Conservation (phyloP, 306 rosid genomes). For the Cicer chorassanicum region DNA sequence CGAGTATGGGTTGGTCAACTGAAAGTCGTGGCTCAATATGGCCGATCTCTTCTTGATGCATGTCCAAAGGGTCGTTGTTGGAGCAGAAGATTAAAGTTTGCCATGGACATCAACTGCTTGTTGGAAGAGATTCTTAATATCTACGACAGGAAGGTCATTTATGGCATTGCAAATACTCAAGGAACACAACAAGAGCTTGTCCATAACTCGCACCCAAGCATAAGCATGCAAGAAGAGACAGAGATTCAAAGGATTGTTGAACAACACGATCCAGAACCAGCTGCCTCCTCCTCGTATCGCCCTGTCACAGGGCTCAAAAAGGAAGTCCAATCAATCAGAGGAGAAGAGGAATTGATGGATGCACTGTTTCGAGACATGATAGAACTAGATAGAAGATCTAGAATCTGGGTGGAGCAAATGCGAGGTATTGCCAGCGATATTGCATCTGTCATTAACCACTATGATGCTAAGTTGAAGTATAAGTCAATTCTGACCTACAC, state of each 20-base stretch:
- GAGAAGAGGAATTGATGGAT: slow-evolving; percentile 29
- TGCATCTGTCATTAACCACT: neutral
- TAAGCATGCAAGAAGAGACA: slow-evolving; percentile 7
- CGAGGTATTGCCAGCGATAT: neutral
- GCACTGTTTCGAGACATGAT: slow-evolving; percentile 31
- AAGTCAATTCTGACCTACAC: neutral
- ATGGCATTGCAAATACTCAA: slow-evolving; percentile 32
- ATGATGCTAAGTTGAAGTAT: neutral
- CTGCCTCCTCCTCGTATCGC: neutral
- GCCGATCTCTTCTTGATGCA: neutral
- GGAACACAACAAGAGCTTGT: neutral
- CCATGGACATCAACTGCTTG: neutral
- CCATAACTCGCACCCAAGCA: neutral
- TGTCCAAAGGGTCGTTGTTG: neutral
- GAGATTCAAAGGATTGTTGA: neutral
- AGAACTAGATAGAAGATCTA: slow-evolving; percentile 18
- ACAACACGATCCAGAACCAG: neutral
- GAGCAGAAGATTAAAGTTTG: neutral
- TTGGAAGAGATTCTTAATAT: neutral
- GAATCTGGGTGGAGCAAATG: slow-evolving; percentile 35
- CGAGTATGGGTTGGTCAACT: slow-evolving; percentile 38
- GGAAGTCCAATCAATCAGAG: slow-evolving; percentile 10
- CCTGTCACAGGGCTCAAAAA: slow-evolving; percentile 2
- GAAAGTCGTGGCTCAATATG: neutral
- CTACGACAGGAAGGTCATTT: slow-evolving; percentile 22